Conservation (phyloP, 116 monocot species). For the Cymodocea nodosa region DNA sequence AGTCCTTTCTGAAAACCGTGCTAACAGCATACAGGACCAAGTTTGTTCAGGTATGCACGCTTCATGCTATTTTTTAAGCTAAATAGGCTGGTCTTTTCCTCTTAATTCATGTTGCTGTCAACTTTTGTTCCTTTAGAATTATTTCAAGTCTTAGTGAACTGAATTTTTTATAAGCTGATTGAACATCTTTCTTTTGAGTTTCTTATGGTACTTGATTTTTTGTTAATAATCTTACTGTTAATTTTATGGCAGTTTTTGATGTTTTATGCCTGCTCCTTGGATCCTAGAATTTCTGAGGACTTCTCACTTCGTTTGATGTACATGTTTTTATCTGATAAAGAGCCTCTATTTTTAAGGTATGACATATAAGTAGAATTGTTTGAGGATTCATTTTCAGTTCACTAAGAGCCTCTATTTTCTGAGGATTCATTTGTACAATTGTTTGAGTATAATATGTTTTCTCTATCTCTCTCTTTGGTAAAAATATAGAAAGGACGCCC, state of each 20-base stretch:
- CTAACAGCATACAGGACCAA: conserved; percentile 82
- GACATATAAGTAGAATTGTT: too few species aligned
- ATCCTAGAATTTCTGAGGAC: conserved; percentile 63
- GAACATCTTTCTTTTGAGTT: background rate
- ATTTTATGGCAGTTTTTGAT: conserved; percentile 69
- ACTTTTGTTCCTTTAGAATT: background rate
- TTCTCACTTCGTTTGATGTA: conserved; percentile 55
- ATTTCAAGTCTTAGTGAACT: too few species aligned
- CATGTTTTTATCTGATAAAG: conserved; percentile 42
- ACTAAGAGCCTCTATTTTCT: conserved; percentile 40
- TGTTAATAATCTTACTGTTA: background rate
- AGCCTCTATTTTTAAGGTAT: conserved; percentile 63
- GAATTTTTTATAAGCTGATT: background rate
- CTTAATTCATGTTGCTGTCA: background rate
- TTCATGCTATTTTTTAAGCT: background rate
- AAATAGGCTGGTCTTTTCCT: background rate
- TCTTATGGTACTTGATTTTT: background rate
- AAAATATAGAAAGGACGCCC: too few species aligned
- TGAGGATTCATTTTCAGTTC: too few species aligned
- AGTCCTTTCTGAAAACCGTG: conserved; percentile 52
- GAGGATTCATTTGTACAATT: too few species aligned
- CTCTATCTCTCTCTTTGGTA: too few species aligned
- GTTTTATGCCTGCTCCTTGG: conserved; percentile 92
- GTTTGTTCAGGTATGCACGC: conserved; percentile 57
- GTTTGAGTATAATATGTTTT: too few species aligned